Percentiles rank a stretch among this genome's conserved stretches.
Conservation (phyloP, 768 basidiomycete species). For the Epithele typhae region DNA sequence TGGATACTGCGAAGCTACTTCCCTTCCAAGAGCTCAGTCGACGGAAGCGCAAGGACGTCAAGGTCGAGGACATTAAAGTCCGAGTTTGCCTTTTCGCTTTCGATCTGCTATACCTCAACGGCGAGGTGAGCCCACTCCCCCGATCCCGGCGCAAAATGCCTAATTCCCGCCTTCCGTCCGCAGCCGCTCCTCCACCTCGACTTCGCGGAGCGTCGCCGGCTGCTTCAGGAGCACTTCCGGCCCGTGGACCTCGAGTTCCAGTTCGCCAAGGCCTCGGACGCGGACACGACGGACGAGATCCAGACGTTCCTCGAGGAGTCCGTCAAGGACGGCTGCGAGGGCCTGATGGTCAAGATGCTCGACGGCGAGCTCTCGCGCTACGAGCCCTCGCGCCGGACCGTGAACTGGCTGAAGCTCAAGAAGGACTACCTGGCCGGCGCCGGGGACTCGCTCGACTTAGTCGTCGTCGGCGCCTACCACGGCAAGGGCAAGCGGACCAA, state of each 20-base stretch:
- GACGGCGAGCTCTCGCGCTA: slow-evolving; percentile 90
- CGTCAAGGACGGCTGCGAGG: slow-evolving; percentile 98
- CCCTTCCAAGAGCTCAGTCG: slow-evolving; percentile 97
- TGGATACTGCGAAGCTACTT: slow-evolving; percentile 77
- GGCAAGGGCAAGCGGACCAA: slow-evolving; percentile 98
- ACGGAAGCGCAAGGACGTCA: slow-evolving; percentile 96
- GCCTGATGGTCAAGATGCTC: slow-evolving; percentile 99
- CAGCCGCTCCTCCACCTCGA: slow-evolving; percentile 82
- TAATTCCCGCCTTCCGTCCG: neutral
- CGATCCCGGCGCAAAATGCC: neutral
- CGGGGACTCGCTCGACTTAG: slow-evolving; percentile 95
- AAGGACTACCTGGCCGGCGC: slow-evolving; percentile 97
- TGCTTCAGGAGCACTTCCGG: slow-evolving; percentile 77
- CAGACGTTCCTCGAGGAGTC: slow-evolving; percentile 93
- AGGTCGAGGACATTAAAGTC: slow-evolving; percentile 95
- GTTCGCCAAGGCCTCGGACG: slow-evolving; percentile 89
- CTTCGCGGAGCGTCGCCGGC: slow-evolving; percentile 68
- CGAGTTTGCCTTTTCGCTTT: slow-evolving; percentile 96
- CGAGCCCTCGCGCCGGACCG: slow-evolving; percentile 90
- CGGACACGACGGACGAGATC: slow-evolving; percentile 89
- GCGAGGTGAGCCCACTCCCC: slow-evolving; percentile 61
- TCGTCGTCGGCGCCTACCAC: slow-evolving; percentile 96
- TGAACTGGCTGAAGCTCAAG: slow-evolving; percentile 99
- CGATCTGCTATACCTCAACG: slow-evolving; percentile 94
- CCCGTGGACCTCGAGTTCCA: slow-evolving; percentile 85